Base-by-base conservation (phyloP, 73 alveolate species). In the Stentor roeselii region DNA sequence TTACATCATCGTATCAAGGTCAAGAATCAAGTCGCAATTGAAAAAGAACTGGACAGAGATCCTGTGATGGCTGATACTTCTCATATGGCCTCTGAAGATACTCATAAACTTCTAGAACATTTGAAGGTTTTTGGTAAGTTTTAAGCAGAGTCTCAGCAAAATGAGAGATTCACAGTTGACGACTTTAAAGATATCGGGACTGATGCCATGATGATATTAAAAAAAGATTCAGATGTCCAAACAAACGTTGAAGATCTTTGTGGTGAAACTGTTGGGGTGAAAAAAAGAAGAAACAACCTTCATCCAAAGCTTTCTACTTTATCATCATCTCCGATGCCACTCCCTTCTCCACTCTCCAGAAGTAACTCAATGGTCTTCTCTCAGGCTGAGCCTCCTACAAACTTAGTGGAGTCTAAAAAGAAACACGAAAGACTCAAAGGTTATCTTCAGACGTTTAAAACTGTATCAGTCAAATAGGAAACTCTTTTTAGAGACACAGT, bases 241-340 rank as follows among this genome's bases (percentile, higher is more conserved):
- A 67, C 80, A 21, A 21, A n/a, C 14, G 41, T 34, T 15, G 41
- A 67, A 2, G 80, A 67, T 34, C 80, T 67, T 0, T 67, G 80
- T 67, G 80, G 80, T 30, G 80, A 67, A 21, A 67, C 42, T 32
- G 34, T 67, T 2, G 80, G 80, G 37, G 37, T 67, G 21, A 67
- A 67, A 32, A 67, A 67, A 34, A n/a, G 80, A 30, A 67, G 80
- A 34, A 40, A 36, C 14, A 67, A 67, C n/a, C 37, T 32, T 11
- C 6, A 21, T 21, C 67, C 67, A 50, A 50, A 50, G 30, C 6
- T 11, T 50, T 11, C 67, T 11, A 50, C 67, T 11, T 6, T 50
- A 50, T 6, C 21, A 6, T 6, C 67, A 50, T 11, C 67, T 11
- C 67, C 6, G 21, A 11, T 21, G 21, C 6, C 30, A 50, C 67